Conservation (phyloP, 1,284 basidiomycete genomes). For the Wolfiporia cocos region DNA sequence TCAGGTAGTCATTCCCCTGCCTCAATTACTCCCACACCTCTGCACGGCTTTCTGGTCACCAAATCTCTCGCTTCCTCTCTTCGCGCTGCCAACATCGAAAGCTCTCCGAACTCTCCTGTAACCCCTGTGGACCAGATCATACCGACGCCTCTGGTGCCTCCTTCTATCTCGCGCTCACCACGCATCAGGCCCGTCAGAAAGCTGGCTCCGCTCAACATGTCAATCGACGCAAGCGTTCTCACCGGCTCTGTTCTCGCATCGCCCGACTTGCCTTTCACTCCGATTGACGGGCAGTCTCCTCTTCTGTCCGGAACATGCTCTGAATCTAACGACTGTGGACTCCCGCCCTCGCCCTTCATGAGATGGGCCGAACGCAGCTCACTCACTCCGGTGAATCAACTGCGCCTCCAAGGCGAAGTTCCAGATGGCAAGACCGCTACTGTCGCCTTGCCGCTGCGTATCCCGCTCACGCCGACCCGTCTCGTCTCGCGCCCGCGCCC, state of each 20-base stretch:
- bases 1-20: not conserved
- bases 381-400: not conserved
- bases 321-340: not conserved
- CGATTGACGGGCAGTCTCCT: not conserved
- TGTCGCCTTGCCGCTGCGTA: too few relatives aligned
- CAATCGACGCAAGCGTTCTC: not conserved
- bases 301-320: not conserved
- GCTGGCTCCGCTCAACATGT: not conserved
- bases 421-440: not conserved
- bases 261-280: conserved; percentile 1
- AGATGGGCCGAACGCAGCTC: not conserved
- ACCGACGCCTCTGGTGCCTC: conserved; percentile 22
- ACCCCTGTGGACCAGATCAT: conserved; percentile 28
- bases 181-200: not conserved
- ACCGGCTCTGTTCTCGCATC: not conserved
- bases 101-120: conserved; percentile 12
- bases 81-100: not conserved
- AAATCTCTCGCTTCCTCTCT: not conserved
- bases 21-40: conserved; percentile 7
- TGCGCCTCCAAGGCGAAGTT: not conserved
- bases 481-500: too few relatives aligned
- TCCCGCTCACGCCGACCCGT: too few relatives aligned
- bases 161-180: conserved; percentile 1
- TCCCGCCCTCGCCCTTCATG: not conserved
- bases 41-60: conserved; percentile 5